phyloP scores from a whole-genome alignment of 2,329 filamentous ascomycete genomes.

The Ascomycota sp. region DNA sequence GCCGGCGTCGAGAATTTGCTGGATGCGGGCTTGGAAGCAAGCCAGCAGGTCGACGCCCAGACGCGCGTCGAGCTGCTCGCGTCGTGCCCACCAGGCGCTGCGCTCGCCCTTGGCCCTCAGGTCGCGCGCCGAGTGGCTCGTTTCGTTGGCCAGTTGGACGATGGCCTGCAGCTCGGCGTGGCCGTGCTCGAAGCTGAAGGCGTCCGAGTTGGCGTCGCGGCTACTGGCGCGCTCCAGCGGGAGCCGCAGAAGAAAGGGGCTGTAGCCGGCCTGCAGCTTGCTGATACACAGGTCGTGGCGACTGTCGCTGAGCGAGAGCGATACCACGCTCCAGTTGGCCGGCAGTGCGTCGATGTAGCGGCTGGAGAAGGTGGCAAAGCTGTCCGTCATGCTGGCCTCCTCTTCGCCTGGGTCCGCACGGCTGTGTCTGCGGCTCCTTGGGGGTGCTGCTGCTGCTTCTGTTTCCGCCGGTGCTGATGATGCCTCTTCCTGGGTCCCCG shows the following conservation, averaged over 20 bases:
- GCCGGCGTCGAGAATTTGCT: slow-evolving; percentile 61
- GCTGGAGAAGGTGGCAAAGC: slow-evolving; percentile 47
- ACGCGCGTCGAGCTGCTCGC: slow-evolving; percentile 58
- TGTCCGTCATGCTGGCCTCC: slow-evolving; percentile 24
- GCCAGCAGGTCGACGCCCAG: slow-evolving; percentile 52
- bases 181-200: slow-evolving; percentile 69
- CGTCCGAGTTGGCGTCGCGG: slow-evolving; percentile 55
- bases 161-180: slow-evolving; percentile 66
- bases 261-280: slow-evolving; percentile 55
- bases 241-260: slow-evolving; percentile 70
- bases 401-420: slow-evolving; percentile 9
- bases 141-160: slow-evolving; percentile 62
- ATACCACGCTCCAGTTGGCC: slow-evolving; percentile 64
- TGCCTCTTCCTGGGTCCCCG: too few species aligned
- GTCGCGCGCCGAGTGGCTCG: slow-evolving; percentile 52
- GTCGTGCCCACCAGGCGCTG: slow-evolving; percentile 73
- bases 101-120: slow-evolving; percentile 57
- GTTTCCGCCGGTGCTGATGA: too few species aligned
- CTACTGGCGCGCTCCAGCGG: slow-evolving; percentile 68
- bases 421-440: slow-evolving; percentile 5
- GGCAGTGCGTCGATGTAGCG: slow-evolving; percentile 79
- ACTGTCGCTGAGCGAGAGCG: slow-evolving; percentile 64
- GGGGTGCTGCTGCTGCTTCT: too few species aligned
- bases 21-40: slow-evolving; percentile 59
- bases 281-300: slow-evolving; percentile 73